Base-by-base conservation (phyloP, 2,329 filamentous ascomycete species). In the Incumbomyces lentus region DNA sequence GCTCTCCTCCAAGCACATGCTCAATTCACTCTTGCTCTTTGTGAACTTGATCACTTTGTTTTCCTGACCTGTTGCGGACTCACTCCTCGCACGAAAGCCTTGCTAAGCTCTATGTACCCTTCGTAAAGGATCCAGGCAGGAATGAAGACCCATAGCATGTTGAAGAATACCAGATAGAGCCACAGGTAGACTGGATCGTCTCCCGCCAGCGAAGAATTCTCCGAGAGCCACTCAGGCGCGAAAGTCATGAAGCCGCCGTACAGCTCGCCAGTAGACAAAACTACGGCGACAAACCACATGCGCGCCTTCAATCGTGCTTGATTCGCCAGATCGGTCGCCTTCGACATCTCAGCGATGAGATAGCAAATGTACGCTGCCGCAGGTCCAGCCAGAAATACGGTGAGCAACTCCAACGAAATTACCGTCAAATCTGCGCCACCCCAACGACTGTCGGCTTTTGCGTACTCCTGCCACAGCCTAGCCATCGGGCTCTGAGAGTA, bases 201-300 rank as follows among this genome's bases (percentile, higher is more conserved):
- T 0, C 73, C 77, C 50, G 77, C 73, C 46, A 82, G 62, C 55
- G 76, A 75, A 13, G 71, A 64, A 39, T 67, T 75, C 0, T 75
- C 78, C 2, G 69, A 75, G 53, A 82, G 60, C 78, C 78, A 82
- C 59, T 82, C 78, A 30, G 78, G 78, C 34, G 71, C 73, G 60
- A 82, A 82, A 0, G 78, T 81, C 76, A 81, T 81, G 59, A 74
- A 81, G 19, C 72, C 68, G 5, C 78, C 78, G 63, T 82, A 82
- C 36, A 82, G 63, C 62, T 82, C 78, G 10, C 68, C 77, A n/a
- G 76, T 79, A 10, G 78, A 78, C 35, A 82, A 61, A 12, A 76
- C 66, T 17, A 68, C 65, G 59, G 77, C 75, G 62, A 75, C 73
- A 55, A 81, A 75, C 73, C 73, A 76, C 30, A 71, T 59, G 34